Conservation (phyloP, 306 rosid genomes). For the Hippophae tibetana region DNA sequence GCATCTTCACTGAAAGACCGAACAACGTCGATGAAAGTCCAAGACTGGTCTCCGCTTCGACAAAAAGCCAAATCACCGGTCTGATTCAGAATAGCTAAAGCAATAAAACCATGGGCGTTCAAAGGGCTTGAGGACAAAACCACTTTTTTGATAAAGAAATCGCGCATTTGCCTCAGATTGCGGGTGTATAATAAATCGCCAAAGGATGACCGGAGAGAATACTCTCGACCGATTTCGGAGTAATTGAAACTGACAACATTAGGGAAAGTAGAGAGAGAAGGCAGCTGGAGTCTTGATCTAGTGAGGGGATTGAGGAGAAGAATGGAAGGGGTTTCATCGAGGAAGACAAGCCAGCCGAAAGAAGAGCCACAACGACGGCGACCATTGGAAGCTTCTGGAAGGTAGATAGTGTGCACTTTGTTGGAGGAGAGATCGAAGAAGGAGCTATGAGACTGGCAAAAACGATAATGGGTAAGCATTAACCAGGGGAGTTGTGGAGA, state of each 20-base stretch:
- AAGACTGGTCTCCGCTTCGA: slow-evolving; percentile 28
- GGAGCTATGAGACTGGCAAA: slow-evolving; percentile 26
- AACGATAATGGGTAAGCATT: slow-evolving; percentile 37
- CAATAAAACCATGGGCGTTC: slow-evolving; percentile 15
- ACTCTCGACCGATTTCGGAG: slow-evolving; percentile 52
- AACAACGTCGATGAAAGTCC: slow-evolving; percentile 35
- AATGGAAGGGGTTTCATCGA: slow-evolving; percentile 44
- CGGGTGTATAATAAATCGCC: slow-evolving; percentile 20
- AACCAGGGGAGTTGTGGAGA: slow-evolving; percentile 69
- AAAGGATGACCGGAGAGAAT: slow-evolving; percentile 15
- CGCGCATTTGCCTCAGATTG: slow-evolving; percentile 44
- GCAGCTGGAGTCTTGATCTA: slow-evolving; percentile 32
- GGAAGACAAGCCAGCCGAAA: slow-evolving; percentile 52
- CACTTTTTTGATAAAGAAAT: slow-evolving; percentile 42
- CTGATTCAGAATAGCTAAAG: slow-evolving; percentile 44
- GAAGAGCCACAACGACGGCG: slow-evolving; percentile 62
- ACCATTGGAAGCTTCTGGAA: slow-evolving; percentile 34
- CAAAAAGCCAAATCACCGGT: slow-evolving; percentile 35
- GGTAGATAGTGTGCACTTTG: slow-evolving; percentile 43
- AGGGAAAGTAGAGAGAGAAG: slow-evolving; percentile 56
- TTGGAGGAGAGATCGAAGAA: slow-evolving; percentile 40
- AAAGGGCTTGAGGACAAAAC: slow-evolving; percentile 42
- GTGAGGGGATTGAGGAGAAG: slow-evolving; percentile 54
- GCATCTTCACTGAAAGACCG: slow-evolving; percentile 42
- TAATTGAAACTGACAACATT: slow-evolving; percentile 39